Base-by-base conservation (phyloP, 441 rosid species). In the Populus hybrid region DNA sequence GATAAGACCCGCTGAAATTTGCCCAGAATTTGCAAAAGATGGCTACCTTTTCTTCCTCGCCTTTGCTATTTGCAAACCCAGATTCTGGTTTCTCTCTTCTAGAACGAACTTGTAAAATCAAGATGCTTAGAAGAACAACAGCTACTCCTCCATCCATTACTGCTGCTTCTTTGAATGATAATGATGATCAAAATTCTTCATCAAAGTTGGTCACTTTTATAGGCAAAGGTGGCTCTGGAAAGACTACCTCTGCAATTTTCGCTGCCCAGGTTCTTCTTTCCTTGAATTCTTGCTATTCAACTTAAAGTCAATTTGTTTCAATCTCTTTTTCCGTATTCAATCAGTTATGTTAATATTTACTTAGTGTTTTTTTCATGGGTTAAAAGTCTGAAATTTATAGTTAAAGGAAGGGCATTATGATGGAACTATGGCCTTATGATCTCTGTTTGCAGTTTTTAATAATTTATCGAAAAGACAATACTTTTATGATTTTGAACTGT, bases 201-300 rank as follows among this genome's bases (percentile, higher is more conserved):
- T 83, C 94, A 6, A 86, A 85, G 81, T 77, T 93, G 84, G 83
- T 95, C 73, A 90, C 95, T 30, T 93, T 93, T 78, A 77, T 93
- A 67, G 99, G 98, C 24, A 93, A 93, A 89, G 99, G 97, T 77
- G 98, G 97, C 26, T 90, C 97, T 74, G 97, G 98, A 78, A 93
- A 93, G 92, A 92, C 98, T 78, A 92, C 91, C 75, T 83, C 97
- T 57, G 86, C 99, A 66, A 81, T 92, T 73, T 89, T 93, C 78
- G 97, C 99, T 26, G 97, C 98, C 77, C 97, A 91, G 95, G 97
- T 93, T 20, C 21, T 12, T 21, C 42, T 70, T 24, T 80, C 75
- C 21, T 34, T 67, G 16, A 21, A 24, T 24, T 64, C 36, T 8
- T 32, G 21, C 16, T 70, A n/a, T 40, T 32, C 5, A 10, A 26